These are phyloP conservation scores for Rhodotorula sp. DNA, from an alignment of 1,284 basidiomycete species.

Conservation along the genomic window DNA sequence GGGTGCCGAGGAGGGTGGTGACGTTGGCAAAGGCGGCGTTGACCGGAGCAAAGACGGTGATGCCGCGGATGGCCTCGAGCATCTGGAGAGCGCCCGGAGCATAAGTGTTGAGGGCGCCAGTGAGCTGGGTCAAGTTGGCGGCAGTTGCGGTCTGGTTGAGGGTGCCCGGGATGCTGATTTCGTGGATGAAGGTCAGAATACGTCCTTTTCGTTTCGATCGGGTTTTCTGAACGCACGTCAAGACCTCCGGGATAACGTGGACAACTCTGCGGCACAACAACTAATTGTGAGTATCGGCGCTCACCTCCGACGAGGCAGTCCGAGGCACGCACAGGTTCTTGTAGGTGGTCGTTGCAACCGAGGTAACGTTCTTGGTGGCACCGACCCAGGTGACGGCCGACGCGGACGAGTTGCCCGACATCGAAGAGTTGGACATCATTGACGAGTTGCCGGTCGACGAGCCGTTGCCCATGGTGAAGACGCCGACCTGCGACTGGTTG, in stretches of 20 bases:
- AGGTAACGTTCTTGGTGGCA: conserved; percentile 33
- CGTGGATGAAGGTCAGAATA: no score
- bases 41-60: conserved; percentile 49
- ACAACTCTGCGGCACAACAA: conserved; percentile 23
- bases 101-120: conserved; percentile 33
- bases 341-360: conserved; percentile 14
- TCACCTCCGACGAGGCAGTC: no score
- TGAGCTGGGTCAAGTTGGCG: conserved; percentile 37
- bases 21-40: conserved; percentile 43
- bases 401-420: background rate
- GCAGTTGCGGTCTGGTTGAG: conserved; percentile 36
- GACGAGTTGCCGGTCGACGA: conserved; percentile 15
- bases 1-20: conserved; percentile 18
- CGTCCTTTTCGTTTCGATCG: no score
- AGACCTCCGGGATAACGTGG: conserved; percentile 31
- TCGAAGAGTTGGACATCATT: conserved; percentile 2
- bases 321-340: conserved; percentile 33
- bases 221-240: background rate
- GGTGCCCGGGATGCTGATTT: conserved; percentile 30
- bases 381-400: conserved; percentile 46
- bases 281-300: background rate
- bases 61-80: conserved; percentile 42
- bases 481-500: conserved; percentile 23
- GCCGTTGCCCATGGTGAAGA: conserved; percentile 1
- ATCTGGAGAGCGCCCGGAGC: conserved; percentile 32